Evolutionary conservation across 192 early-diverging fungal genomes (phyloP), one percentile per base, ranked within the genome.

Genomic region (Gaertneriomyces sp.): DNA sequence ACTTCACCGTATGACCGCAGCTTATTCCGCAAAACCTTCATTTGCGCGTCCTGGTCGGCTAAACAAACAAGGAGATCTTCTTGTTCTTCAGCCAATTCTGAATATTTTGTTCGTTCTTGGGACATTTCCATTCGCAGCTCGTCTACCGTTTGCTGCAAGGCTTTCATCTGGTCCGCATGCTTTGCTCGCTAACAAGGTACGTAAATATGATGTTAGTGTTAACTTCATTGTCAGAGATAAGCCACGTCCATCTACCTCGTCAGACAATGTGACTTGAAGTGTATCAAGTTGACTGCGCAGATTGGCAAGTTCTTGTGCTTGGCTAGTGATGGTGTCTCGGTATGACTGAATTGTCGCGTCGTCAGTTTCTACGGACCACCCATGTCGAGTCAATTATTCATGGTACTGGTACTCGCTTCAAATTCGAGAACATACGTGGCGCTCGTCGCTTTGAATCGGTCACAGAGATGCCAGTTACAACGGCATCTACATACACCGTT

Each of bases 51-150:
- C 66, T 92, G 91, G 51, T 95, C 93, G 3, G 89, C 90, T 62
- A 94, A 66, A 56, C 84, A 90, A 39, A 92, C 85, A 42, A 94
- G 75, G 58, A 94, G 66, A 66, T 95, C 93, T 58, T 93, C 93
- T 54, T 91, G 90, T 63, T 93, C 90, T 58, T 81, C 83, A 68
- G 86, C 66, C 45, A 88, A 62, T 63, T 82, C 42, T 68, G 61
- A 58, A 40, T 59, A 64, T 40, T 74, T 64, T 5, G 41, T 14
- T 10, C 10, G 39, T 16, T 58, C 33, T 11, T 60, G 43, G 6
- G 12, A 40, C 53, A 71, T 19, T 7, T 25, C 61, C 11, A 12
- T 1, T 43, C 69, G 25, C 16, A 66, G 41, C 9, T 20, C 55
- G 14, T 66, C 16, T 17, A 66, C 57, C 7, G 64, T 43, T 1